Evolutionary conservation across 2,329 filamentous ascomycete species (phyloP).

Genomic region (Hymenoscyphus linearis): DNA sequence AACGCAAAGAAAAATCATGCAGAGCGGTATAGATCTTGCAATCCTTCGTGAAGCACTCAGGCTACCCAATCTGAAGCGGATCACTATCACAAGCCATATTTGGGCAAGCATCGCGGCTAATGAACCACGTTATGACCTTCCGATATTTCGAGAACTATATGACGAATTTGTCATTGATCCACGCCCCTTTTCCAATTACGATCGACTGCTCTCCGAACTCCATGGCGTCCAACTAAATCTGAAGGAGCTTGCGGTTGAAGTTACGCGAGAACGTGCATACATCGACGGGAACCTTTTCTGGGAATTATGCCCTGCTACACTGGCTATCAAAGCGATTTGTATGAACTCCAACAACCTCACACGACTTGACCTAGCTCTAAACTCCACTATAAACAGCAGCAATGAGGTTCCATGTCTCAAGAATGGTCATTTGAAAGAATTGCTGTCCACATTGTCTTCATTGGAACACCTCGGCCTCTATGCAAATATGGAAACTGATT

Average conservation of each 20-base stretch:
- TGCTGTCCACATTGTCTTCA: neutral
- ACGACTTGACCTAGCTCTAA: neutral
- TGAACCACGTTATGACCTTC: neutral
- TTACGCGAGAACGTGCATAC: neutral
- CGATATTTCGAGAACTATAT: neutral
- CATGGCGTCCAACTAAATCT: neutral
- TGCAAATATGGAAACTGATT: neutral
- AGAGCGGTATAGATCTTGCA: neutral
- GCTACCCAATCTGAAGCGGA: neutral
- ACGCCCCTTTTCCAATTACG: neutral
- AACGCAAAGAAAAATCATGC: neutral
- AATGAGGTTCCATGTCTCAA: neutral
- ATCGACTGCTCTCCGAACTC: neutral
- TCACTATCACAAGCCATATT: neutral
- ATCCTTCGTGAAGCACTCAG: neutral
- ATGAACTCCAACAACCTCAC: neutral
- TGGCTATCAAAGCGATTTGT: neutral
- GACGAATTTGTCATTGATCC: neutral
- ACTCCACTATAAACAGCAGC: neutral
- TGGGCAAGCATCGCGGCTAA: neutral
- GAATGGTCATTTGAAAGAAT: neutral
- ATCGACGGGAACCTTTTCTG: neutral
- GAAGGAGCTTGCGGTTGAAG: neutral
- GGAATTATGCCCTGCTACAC: neutral
- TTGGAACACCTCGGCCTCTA: neutral